Conservation (phyloP, 306 rosid genomes). For the Gleditsia sinensis region DNA sequence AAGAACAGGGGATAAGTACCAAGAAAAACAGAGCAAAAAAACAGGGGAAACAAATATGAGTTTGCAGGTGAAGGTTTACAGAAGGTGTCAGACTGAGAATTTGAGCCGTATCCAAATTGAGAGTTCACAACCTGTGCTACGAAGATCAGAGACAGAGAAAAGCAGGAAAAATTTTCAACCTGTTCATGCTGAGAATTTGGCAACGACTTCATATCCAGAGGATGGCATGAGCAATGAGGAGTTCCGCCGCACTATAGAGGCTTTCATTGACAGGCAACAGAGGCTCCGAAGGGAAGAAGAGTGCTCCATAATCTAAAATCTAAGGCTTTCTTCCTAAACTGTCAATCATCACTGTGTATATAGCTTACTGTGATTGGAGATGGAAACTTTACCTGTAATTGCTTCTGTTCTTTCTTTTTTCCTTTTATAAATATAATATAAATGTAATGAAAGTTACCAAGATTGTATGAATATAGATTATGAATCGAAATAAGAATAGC, state of each 20-base stretch:
- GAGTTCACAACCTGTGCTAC: conserved; percentile 37
- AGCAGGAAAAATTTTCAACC: conserved; percentile 19
- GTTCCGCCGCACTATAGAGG: conserved; percentile 72
- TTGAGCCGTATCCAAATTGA: conserved; percentile 20
- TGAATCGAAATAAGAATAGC: background rate
- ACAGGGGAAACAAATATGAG: conserved; percentile 18
- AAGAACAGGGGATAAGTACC: background rate
- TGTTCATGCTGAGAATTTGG: conserved; percentile 21
- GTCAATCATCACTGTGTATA: background rate
- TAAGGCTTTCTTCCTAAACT: background rate
- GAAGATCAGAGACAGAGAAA: conserved; percentile 60
- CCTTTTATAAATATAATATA: background rate
- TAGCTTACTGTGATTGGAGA: background rate
- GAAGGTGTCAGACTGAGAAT: conserved; percentile 56
- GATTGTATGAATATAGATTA: background rate
- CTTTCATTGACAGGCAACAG: conserved; percentile 81
- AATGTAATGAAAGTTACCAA: conserved; percentile 4
- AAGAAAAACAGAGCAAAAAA: conserved; percentile 23
- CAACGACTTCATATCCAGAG: conserved; percentile 44
- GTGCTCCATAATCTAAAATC: background rate
- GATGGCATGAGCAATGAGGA: conserved; percentile 79
- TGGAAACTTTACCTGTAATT: too few species aligned
- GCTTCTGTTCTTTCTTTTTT: background rate
- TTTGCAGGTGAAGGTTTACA: conserved; percentile 37
- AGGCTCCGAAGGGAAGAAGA: conserved; percentile 65